Evolutionary conservation across 2,329 filamentous ascomycete species (phyloP), one percentile per base, ranked within the genome.

Genomic region (Aureobasidium zeae): DNA sequence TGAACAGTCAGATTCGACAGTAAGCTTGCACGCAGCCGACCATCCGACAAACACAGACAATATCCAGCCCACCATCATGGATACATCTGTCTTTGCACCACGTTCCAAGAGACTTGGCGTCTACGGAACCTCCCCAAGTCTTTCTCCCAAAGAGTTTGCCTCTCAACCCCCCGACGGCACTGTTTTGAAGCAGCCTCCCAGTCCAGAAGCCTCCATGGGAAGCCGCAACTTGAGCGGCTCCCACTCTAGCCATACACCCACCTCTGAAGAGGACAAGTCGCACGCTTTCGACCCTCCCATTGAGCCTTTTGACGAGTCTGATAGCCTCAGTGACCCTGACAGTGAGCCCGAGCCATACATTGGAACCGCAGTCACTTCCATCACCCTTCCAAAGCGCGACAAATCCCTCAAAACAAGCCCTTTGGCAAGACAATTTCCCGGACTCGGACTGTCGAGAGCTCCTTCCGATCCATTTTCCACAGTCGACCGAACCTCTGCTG

Each of bases 31-130:
- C n/a, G n/a, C n/a, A n/a, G n/a, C n/a, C n/a, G n/a, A n/a, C n/a
- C n/a, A n/a, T n/a, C n/a, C n/a, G n/a, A n/a, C n/a, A n/a, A n/a
- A n/a, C n/a, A n/a, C n/a, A n/a, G n/a, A n/a, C n/a, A n/a, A n/a
- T n/a, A n/a, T 31, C 16, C 39, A 44, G 13, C 39, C 39, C 25
- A 31, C 39, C 19, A 34, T 22, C 11, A 6, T 35, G 3, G 31
- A 35, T n/a, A 31, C 11, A 11, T 8, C 8, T 35, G 1, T 19
- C 39, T 24, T 31, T 3, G 39, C 29, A 8, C 30, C 34, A 24
- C 39, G 39, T 17, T 24, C 39, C 22, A 44, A 44, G 39, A 34
- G 39, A 35, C 24, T 44, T 7, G 39, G 30, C 10, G 35, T 44
- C 24, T 44, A 44, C 24, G 39, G 39, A 12, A 17, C 22, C n/a